Evolutionary conservation across 148 eudicot species (phyloP).

Genomic region (Diospyros kaki): DNA sequence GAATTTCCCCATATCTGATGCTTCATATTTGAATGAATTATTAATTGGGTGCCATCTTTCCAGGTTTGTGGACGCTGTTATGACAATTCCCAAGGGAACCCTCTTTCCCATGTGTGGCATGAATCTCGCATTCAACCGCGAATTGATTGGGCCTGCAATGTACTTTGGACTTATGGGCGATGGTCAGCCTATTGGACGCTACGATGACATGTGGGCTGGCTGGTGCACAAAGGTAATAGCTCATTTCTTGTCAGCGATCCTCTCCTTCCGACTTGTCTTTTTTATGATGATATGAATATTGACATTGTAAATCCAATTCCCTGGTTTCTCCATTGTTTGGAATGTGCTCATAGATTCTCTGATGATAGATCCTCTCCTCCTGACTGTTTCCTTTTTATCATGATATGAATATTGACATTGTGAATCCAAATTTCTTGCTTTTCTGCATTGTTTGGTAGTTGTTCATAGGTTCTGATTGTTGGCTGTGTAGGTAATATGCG

Average conservation of each 20-base stretch:
- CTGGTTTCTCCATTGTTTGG: too few species aligned
- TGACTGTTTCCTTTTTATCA: too few species aligned
- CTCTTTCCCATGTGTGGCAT: constrained; percentile 88
- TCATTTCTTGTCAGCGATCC: not conserved
- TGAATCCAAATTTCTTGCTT: too few species aligned
- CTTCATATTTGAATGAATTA: not conserved
- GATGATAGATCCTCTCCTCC: too few species aligned
- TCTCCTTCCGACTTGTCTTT: not conserved
- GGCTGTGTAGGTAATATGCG: constrained; percentile 68
- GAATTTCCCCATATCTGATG: not conserved
- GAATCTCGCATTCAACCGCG: constrained; percentile 80
- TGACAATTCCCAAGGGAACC: constrained; percentile 84
- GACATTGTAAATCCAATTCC: too few species aligned
- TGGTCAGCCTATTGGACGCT: constrained; percentile 87
- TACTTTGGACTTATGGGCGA: constrained; percentile 94
- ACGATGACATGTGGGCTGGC: constrained; percentile 95
- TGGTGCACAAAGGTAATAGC: constrained; percentile 73
- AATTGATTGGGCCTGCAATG: constrained; percentile 86
- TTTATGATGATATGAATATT: too few species aligned
- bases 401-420: too few species aligned
- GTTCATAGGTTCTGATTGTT: not conserved
- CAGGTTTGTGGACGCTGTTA: constrained; percentile 76
- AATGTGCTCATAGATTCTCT: too few species aligned
- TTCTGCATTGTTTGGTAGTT: not conserved
- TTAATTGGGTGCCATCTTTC: not conserved